Base-by-base conservation (phyloP, 805 yeast genomes). In the Cyberlindnera amylophila region DNA sequence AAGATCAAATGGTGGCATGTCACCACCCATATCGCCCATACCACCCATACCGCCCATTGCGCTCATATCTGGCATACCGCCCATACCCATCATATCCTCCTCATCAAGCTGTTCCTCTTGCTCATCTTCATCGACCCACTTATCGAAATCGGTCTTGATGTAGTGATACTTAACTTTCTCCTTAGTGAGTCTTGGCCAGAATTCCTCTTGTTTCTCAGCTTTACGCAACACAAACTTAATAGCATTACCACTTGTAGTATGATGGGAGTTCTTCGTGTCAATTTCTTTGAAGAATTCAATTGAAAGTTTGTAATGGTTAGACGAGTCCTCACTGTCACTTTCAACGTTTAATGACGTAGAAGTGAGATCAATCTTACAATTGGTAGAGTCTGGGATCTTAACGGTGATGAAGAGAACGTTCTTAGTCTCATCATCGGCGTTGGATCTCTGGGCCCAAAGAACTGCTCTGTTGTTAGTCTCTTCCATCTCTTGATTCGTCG, bases 61-160 rank as follows among this genome's bases (percentile, higher is more conserved):
- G 33, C 52, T 51, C 35, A 59, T 39, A 26, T 61, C 66, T 7
- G 51, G 54, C 24, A 39, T 24, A 10, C 36, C 39, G 15, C 39
- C 59, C 61, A 18, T 44, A 46, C 62, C 61, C 42, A 59, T 53
- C 13, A 23, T 19, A 12, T 61, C 67, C 27, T 51, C 61, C 33
- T 63, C 70, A 24, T 54, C 54, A 6, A 52, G 61, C 21, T 65
- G 70, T 33, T 58, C 67, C 27, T 68, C 74, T 67, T 91, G 99
- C 67, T 91, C 99, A 61, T 91, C 99, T 70, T 91, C 98, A 61
- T 91, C 99, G 32, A 86, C 96, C 99, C 99, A 91, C 65, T 82
- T 86, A 70, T 90, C 96, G 61, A 91, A 91, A 61, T 91, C 98
- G 12, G 99, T 91, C 72, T 86, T 86, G 62, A 91, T 77, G 66